phyloP scores from a whole-genome alignment of 1,284 basidiomycete genomes.

The Mrakiaceae sp. region DNA sequence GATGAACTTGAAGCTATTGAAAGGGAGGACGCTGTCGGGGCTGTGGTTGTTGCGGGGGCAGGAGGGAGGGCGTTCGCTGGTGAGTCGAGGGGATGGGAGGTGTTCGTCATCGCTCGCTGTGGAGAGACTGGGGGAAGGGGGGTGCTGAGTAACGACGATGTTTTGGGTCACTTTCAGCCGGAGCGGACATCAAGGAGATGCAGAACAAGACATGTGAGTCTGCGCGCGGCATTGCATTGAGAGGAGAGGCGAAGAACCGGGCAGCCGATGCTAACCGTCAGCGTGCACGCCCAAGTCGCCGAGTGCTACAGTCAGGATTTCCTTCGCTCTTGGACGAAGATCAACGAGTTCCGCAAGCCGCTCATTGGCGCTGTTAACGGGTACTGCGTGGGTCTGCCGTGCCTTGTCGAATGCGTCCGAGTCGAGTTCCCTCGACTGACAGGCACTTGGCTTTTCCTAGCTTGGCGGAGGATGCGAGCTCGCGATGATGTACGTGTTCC shows the following conservation, averaged over 20 bases:
- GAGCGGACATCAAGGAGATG: slow-evolving; percentile 52
- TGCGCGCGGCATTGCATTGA: too few species aligned
- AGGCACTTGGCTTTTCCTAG: slow-evolving; percentile 2
- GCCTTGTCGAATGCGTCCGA: not conserved
- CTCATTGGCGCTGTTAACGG: slow-evolving; percentile 94
- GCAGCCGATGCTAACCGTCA: not conserved
- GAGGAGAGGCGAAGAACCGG: too few species aligned
- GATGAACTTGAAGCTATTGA: slow-evolving; percentile 61
- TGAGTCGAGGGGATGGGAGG: slow-evolving; percentile 31
- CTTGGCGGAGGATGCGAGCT: slow-evolving; percentile 88
- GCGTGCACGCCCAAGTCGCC: slow-evolving; percentile 43
- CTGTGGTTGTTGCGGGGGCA: slow-evolving; percentile 86
- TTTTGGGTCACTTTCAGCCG: slow-evolving; percentile 29
- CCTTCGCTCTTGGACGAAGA: slow-evolving; percentile 72
- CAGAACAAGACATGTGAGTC: slow-evolving; percentile 62
- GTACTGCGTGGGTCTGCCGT: slow-evolving; percentile 58
- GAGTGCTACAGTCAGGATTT: slow-evolving; percentile 85
- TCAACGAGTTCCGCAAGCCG: slow-evolving; percentile 73
- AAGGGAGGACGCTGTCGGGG: slow-evolving; percentile 57
- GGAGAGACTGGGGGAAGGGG: not conserved
- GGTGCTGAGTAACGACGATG: too few species aligned
- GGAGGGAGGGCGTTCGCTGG: slow-evolving; percentile 85
- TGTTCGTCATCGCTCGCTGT: not conserved
- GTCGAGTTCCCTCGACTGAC: not conserved
- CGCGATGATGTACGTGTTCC: slow-evolving; percentile 62